Evolutionary conservation across 1,139 yeast species (phyloP).

Genomic region (Scheffersomyces quercinus): DNA sequence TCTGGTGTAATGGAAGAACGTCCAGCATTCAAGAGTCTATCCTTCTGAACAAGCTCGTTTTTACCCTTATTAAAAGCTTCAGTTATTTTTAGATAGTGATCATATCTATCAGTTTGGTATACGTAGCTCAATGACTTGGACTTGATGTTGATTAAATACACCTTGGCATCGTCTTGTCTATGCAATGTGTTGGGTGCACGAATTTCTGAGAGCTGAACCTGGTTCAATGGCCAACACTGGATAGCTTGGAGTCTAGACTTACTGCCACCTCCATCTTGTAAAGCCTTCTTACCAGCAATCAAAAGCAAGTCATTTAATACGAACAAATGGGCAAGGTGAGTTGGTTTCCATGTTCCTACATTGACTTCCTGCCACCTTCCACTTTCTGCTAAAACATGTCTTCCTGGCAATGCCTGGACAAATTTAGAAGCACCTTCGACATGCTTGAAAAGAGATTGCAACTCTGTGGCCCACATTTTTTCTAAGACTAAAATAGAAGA

Average conservation of each 20-base stretch:
- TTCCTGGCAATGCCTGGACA: conserved; percentile 73
- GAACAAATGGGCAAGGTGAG: conserved; percentile 75
- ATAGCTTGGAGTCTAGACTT: conserved; percentile 60
- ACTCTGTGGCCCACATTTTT: conserved; percentile 77
- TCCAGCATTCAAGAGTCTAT: conserved; percentile 42
- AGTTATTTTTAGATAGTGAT: conserved; percentile 58
- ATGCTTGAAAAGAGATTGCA: conserved; percentile 70
- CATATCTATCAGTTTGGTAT: conserved; percentile 64
- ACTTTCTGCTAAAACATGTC: conserved; percentile 80
- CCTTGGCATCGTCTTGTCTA: conserved; percentile 21
- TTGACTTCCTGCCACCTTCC: conserved; percentile 88
- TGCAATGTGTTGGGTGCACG: conserved; percentile 18
- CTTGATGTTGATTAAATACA: conserved; percentile 48
- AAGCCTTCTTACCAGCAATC: conserved; percentile 65
- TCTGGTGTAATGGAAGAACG: conserved; percentile 10
- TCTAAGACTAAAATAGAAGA: conserved; percentile 73
- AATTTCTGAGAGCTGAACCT: conserved; percentile 53
- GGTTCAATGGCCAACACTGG: conserved; percentile 77
- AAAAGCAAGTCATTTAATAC: conserved; percentile 76
- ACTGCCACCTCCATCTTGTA: conserved; percentile 23
- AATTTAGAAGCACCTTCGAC: conserved; percentile 90
- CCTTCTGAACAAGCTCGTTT: conserved; percentile 54
- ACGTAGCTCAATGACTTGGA: conserved; percentile 53
- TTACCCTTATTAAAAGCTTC: conserved; percentile 66
- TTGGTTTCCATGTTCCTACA: conserved; percentile 82